Base-by-base conservation (phyloP, 495 filamentous ascomycete species). In the Hyaloscypha variabilis region DNA sequence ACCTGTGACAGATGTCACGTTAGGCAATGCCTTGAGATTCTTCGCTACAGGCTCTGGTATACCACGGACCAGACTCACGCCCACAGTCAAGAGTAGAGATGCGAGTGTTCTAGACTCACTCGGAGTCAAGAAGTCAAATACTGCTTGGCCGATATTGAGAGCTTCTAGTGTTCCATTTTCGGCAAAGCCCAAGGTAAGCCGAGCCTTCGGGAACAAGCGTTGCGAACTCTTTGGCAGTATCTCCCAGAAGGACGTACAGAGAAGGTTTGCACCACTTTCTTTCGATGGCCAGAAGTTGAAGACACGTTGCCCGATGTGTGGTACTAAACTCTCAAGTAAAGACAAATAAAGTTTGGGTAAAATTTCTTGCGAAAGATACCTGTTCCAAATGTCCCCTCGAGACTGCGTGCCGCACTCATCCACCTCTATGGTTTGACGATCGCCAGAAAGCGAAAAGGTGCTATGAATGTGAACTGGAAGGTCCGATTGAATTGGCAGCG, bases 261-360 rank as follows among this genome's bases (percentile, higher is more conserved):
- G 54, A 50, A 64, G 39, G 26, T 60, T 49, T 29, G 64, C 30
- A 25, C 63, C 58, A 49, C 64, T 66, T 21, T 71, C 34, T 58
- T 61, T 59, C 4, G 72, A 61, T 17, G 78, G 78, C 77, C 78
- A 81, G 59, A 74, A 78, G 11, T 58, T 23, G 59, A 78, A 78
- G 6, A 68, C 70, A 14, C 66, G 28, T 8, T 63, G 30, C 26
- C 72, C 65, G 21, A 68, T 29, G 8, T 64, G 67, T 21, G 67
- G 39, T 55, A 67, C 70, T 53, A 79, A 58, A 34, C 72, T 28
- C 17, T 66, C 64, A 21, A 80, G 60, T 24, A 80, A 71, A 2
- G 64, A 58, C 28, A 79, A 53, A 63, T 80, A 81, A 14, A 81
- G 60, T 1, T 67, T 56, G 23, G 76, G 73, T 13, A 81, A 54